Evolutionary conservation across 805 yeast genomes (phyloP), one percentile per base, ranked within the genome.

Genomic region (Wickerhamiella qilinensis): DNA sequence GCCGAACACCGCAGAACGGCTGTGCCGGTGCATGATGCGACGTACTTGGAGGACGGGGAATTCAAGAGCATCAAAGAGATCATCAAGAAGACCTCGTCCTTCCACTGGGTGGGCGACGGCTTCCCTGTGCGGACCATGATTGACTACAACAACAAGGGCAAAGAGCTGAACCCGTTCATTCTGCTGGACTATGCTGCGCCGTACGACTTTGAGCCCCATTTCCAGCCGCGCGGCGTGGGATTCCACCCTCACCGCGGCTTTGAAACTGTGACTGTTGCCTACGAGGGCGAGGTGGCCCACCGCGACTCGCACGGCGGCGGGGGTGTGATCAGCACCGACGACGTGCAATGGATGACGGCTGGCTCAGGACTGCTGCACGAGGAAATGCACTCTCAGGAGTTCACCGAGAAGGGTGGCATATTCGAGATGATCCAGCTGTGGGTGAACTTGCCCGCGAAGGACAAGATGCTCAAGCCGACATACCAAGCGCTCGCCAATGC

Each of bases 321-420:
- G 38, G 94, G 94, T 40, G 65, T 81, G 7, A 60, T 85, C 38
- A 66, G 70, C 44, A 73, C 83, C 6, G 94, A 94, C 41, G 95
- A 84, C 55, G 63, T 85, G 47, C 95, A 84, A 57, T 83, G 84
- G 57, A 84, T 84, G 94, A 84, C 94, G 20, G 94, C 94, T 4
- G 94, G 94, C 43, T 70, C 69, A 49, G 95, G 93, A 37, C 73
- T 83, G 28, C 80, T 80, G 39, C 95, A 83, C 55, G 70, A 84
- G 2, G 94, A 84, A 54, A 83, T 83, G 73, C 94, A 94, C 7
- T 75, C 75, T 27, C 62, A 65, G 29, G 57, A 62, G 44, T 63
- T 62, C 17, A 63, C 68, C 29, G 59, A 56, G 29, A 46, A 43
- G 9, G 42, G 46, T 18, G 40, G 46, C n/a, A 70, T 76, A 1